A percentile compares a stretch with the other conserved stretches of the same genome.
These are phyloP conservation scores for Evernia prunastri DNA, from an alignment of 495 filamentous ascomycete species.

Conservation along the genomic window DNA sequence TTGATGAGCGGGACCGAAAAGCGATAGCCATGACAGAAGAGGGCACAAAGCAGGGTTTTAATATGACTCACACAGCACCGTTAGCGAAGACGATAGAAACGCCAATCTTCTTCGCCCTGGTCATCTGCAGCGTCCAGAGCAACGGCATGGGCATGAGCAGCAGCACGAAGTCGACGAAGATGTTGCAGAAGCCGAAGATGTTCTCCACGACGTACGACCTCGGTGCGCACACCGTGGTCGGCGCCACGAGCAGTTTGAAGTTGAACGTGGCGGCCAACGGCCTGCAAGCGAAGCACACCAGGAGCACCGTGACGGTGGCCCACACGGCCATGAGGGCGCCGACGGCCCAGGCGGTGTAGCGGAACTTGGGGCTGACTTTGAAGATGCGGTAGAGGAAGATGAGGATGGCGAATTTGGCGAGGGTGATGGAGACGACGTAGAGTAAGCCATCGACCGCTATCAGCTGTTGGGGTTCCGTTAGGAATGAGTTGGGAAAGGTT, in stretches of 20 bases:
- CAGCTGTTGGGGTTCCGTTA: not conserved
- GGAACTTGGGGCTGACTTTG: conserved; percentile 6
- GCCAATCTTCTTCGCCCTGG: conserved; percentile 7
- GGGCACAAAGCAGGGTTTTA: no score
- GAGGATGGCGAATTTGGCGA: conserved; percentile 17
- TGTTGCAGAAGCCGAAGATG: conserved; percentile 13
- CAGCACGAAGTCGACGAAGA: conserved; percentile 12
- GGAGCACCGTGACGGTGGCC: not conserved
- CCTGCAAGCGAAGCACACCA: conserved; percentile 13
- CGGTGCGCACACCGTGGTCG: not conserved
- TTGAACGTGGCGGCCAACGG: conserved; percentile 5
- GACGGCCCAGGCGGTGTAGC: not conserved
- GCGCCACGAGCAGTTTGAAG: not conserved
- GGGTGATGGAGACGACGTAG: conserved; percentile 8
- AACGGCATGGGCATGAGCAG: conserved; percentile 11
- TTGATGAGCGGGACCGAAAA: not conserved
- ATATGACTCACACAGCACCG: conserved; percentile 13
- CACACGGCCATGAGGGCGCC: conserved; percentile 4
- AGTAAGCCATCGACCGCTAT: not conserved
- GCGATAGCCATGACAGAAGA: no score
- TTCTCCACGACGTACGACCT: not conserved
- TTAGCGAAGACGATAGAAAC: conserved; percentile 8
- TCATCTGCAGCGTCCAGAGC: conserved; percentile 15
- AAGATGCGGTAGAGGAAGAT: conserved; percentile 18
- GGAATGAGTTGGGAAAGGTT: not conserved